These are phyloP conservation scores for Nothophaeocryptopus gaeumannii DNA, from an alignment of 2,329 filamentous ascomycete genomes.

Conservation along the genomic window DNA sequence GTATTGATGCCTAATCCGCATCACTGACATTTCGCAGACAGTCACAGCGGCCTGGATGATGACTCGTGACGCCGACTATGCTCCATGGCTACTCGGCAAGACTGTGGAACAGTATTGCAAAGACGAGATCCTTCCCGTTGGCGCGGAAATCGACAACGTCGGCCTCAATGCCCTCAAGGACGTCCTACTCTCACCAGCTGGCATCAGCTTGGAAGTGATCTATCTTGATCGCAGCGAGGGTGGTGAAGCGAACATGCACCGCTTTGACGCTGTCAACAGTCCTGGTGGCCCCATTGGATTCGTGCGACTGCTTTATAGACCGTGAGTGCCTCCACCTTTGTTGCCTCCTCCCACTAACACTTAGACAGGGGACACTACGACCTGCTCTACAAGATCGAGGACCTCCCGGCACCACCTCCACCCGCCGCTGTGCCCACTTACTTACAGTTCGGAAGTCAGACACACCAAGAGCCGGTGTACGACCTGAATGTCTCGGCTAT, in stretches of 20 bases:
- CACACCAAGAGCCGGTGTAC: slow-evolving; percentile 28
- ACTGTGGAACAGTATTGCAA: slow-evolving; percentile 67
- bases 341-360: slow-evolving; percentile 20
- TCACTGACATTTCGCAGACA: slow-evolving; percentile 51
- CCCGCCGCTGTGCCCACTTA: slow-evolving; percentile 32
- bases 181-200: slow-evolving; percentile 73
- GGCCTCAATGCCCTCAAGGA: slow-evolving; percentile 75
- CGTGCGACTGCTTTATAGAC: slow-evolving; percentile 65
- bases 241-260: slow-evolving; percentile 68
- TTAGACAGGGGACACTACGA: slow-evolving; percentile 77
- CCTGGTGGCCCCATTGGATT: slow-evolving; percentile 54
- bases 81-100: slow-evolving; percentile 65
- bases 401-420: slow-evolving; percentile 39
- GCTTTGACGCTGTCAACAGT: slow-evolving; percentile 52
- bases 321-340: slow-evolving; percentile 45
- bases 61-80: slow-evolving; percentile 65
- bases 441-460: slow-evolving; percentile 32
- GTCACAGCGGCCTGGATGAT: slow-evolving; percentile 84
- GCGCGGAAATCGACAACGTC: slow-evolving; percentile 87
- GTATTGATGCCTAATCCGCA: not conserved
- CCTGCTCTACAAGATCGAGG: slow-evolving; percentile 73
- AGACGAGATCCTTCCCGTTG: slow-evolving; percentile 67
- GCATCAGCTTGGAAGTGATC: slow-evolving; percentile 78
- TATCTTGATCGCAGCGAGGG: slow-evolving; percentile 87
- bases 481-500: slow-evolving; percentile 28